phyloP scores from a whole-genome alignment of 306 rosid species.

The Hippophae rhamnoides region DNA sequence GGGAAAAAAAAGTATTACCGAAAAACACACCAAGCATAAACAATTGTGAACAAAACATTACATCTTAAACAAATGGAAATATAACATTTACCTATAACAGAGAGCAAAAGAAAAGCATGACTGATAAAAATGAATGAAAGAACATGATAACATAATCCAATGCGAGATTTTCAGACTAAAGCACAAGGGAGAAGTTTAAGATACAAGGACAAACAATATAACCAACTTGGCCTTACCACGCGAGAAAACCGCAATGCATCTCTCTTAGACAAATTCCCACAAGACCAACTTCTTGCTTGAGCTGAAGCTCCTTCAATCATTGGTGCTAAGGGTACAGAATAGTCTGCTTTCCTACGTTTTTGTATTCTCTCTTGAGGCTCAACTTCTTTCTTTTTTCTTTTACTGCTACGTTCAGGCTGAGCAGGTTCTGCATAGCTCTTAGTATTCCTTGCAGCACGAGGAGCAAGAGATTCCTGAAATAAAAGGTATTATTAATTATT shows the following conservation, averaged over 20 bases:
- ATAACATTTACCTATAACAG: no score
- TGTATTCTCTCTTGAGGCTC: slow-evolving; percentile 68
- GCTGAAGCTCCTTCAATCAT: slow-evolving; percentile 82
- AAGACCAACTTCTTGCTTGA: slow-evolving; percentile 93
- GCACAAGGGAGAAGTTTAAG: no score
- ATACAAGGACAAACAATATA: no score
- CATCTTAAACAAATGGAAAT: no score
- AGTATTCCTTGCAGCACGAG: slow-evolving; percentile 87
- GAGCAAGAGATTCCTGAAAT: slow-evolving; percentile 74
- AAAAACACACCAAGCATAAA: no score
- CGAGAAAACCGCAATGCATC: slow-evolving; percentile 86
- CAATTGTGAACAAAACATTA: no score
- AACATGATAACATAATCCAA: no score
- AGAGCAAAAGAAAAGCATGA: no score
- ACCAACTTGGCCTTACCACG: slow-evolving; percentile 33
- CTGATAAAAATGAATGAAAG: no score
- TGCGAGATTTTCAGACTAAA: no score
- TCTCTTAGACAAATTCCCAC: slow-evolving; percentile 82
- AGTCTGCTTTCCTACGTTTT: slow-evolving; percentile 75
- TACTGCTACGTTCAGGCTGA: slow-evolving; percentile 65
- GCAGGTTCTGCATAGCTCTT: slow-evolving; percentile 87
- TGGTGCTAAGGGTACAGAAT: slow-evolving; percentile 57
- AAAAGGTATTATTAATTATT: neutral
- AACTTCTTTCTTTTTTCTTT: slow-evolving; percentile 80
- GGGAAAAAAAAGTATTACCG: no score